phyloP scores from a whole-genome alignment of 495 filamentous ascomycete species.

The Penicillium egyptiacum region DNA sequence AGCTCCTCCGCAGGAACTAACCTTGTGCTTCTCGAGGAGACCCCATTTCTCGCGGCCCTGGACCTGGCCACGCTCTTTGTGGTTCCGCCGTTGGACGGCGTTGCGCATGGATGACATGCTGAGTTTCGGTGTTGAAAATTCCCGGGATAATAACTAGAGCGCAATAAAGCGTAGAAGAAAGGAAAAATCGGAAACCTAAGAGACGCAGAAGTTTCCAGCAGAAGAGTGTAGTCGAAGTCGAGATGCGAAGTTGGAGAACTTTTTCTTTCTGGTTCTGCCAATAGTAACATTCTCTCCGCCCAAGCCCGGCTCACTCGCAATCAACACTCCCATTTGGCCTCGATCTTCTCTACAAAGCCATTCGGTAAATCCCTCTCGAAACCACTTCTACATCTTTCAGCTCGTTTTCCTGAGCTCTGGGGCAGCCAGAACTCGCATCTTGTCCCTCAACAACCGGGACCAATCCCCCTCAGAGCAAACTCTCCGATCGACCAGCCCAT shows the following conservation, averaged over 20 bases:
- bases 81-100: slow-evolving; percentile 71
- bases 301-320: slow-evolving; percentile 31
- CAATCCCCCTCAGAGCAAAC: slow-evolving; percentile 3
- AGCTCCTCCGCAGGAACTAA: slow-evolving; percentile 23
- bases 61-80: slow-evolving; percentile 87
- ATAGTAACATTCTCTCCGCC: slow-evolving; percentile 22
- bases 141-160: neutral
- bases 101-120: slow-evolving; percentile 83
- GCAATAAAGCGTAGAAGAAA: slow-evolving; percentile 1
- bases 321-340: slow-evolving; percentile 24
- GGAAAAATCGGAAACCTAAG: slow-evolving; percentile 3
- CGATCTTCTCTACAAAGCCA: slow-evolving; percentile 4
- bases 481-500: slow-evolving; percentile 12
- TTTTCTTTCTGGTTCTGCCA: slow-evolving; percentile 31
- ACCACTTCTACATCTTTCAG: neutral
- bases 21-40: slow-evolving; percentile 86
- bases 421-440: neutral
- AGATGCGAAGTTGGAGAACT: slow-evolving; percentile 20
- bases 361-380: neutral
- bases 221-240: slow-evolving; percentile 14
- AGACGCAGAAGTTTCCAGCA: slow-evolving; percentile 1
- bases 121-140: slow-evolving; percentile 6
- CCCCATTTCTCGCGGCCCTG: slow-evolving; percentile 78
- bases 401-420: neutral
- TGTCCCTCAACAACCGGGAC: neutral